Evolutionary conservation across 306 rosid genomes (phyloP).

Genomic region (Castanea sativa): DNA sequence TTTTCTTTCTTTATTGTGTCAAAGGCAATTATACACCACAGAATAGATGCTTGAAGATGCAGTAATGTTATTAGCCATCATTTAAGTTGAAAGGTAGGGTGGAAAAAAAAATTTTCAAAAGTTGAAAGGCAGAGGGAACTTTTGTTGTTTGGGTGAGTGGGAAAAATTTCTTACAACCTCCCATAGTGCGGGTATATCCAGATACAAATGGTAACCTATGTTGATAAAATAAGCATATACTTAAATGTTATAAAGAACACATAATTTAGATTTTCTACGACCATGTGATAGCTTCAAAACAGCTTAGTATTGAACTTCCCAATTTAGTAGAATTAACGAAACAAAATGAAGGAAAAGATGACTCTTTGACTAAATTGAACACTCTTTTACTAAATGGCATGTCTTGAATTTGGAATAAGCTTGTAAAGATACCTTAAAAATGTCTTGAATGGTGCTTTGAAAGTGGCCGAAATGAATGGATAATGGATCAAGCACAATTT

Average conservation of each 20-base stretch:
- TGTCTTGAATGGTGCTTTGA: too few relatives aligned
- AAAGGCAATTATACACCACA: constrained; percentile 1
- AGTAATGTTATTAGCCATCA: constrained; percentile 11
- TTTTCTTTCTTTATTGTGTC: constrained; percentile 10
- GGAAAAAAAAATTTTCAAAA: not conserved
- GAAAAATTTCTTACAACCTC: not conserved
- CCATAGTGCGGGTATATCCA: not conserved
- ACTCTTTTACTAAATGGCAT: too few relatives aligned
- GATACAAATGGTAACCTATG: not conserved
- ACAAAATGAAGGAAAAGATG: too few relatives aligned
- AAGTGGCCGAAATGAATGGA: too few relatives aligned
- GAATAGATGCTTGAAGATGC: constrained; percentile 18
- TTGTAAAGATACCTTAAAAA: too few relatives aligned
- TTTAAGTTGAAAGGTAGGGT: constrained; percentile 20
- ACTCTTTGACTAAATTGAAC: too few relatives aligned
- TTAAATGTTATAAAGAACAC: not conserved
- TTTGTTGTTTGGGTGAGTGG: too few relatives aligned
- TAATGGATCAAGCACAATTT: too few relatives aligned
- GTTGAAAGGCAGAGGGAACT: constrained; percentile 20
- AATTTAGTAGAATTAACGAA: too few relatives aligned
- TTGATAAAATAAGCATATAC: not conserved
- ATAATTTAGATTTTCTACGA: not conserved
- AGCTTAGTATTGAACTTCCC: too few relatives aligned
- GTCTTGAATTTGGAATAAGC: too few relatives aligned
- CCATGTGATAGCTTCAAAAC: too few relatives aligned